Evolutionary conservation across 441 rosid species (phyloP).

Genomic region (Gossypium schwendimanii): DNA sequence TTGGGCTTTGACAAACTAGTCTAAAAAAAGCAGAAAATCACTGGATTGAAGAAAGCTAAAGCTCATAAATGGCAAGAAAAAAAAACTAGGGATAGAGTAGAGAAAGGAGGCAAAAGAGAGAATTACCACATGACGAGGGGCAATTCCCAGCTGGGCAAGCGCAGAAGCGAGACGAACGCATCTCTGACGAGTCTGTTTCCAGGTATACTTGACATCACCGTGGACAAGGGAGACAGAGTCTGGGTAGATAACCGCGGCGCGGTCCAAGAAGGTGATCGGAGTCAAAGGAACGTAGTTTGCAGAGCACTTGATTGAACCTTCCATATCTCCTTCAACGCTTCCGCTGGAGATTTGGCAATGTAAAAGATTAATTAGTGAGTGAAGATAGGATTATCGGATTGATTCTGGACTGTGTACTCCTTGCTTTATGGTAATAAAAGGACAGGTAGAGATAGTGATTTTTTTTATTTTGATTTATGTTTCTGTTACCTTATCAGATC

Average conservation of each 20-base stretch:
- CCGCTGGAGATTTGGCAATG: not conserved
- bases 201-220: slow-evolving; percentile 55
- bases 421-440: not conserved
- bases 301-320: slow-evolving; percentile 40
- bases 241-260: slow-evolving; percentile 60
- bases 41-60: not conserved
- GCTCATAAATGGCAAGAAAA: not conserved
- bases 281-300: slow-evolving; percentile 60
- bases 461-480: no score
- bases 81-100: not conserved
- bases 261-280: slow-evolving; percentile 74
- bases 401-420: not conserved
- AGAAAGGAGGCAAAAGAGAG: not conserved
- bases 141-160: slow-evolving; percentile 49
- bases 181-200: slow-evolving; percentile 59
- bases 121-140: slow-evolving; percentile 57
- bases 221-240: slow-evolving; percentile 47
- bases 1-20: not conserved
- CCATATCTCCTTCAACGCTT: slow-evolving; percentile 24
- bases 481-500: no score
- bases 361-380: not conserved
- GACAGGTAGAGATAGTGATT: not conserved
- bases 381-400: not conserved
- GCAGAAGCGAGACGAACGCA: slow-evolving; percentile 75
- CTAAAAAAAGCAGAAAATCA: not conserved